Evolutionary conservation across 2,329 filamentous ascomycete species (phyloP).

Genomic region (Arthroderma sp.): DNA sequence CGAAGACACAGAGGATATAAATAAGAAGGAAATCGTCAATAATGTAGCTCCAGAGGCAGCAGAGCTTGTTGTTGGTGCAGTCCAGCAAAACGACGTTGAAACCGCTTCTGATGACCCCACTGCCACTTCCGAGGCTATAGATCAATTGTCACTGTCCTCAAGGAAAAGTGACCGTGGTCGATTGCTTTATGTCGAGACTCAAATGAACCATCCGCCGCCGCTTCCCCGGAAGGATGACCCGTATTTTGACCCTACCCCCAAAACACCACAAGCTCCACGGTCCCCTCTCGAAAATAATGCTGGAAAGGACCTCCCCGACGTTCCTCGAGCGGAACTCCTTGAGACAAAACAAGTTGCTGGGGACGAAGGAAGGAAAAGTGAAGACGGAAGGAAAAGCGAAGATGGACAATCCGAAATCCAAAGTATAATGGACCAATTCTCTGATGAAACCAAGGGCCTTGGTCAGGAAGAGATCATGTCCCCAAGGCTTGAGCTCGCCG

Average conservation of each 20-base stretch:
- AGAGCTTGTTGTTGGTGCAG: too few relatives aligned
- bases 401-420: slow-evolving; percentile 78
- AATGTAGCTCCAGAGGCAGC: too few relatives aligned
- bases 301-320: slow-evolving; percentile 28
- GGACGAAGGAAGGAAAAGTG: slow-evolving; percentile 39
- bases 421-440: slow-evolving; percentile 95
- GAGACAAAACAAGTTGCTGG: slow-evolving; percentile 34
- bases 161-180: slow-evolving; percentile 1
- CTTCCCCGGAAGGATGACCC: slow-evolving; percentile 39
- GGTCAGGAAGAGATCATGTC: slow-evolving; percentile 83
- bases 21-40: too few relatives aligned
- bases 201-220: slow-evolving; percentile 28
- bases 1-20: too few relatives aligned
- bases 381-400: slow-evolving; percentile 47
- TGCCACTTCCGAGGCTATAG: neutral
- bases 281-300: slow-evolving; percentile 27
- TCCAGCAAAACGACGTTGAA: too few relatives aligned
- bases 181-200: slow-evolving; percentile 3
- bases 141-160: slow-evolving; percentile 5
- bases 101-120: too few relatives aligned
- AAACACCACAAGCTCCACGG: slow-evolving; percentile 30
- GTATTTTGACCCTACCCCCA: slow-evolving; percentile 39
- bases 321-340: slow-evolving; percentile 18
- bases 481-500: slow-evolving; percentile 68
- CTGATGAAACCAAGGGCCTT: slow-evolving; percentile 55